Evolutionary conservation across 2,329 filamentous ascomycete species (phyloP).

Genomic region (Exophiala sideris): DNA sequence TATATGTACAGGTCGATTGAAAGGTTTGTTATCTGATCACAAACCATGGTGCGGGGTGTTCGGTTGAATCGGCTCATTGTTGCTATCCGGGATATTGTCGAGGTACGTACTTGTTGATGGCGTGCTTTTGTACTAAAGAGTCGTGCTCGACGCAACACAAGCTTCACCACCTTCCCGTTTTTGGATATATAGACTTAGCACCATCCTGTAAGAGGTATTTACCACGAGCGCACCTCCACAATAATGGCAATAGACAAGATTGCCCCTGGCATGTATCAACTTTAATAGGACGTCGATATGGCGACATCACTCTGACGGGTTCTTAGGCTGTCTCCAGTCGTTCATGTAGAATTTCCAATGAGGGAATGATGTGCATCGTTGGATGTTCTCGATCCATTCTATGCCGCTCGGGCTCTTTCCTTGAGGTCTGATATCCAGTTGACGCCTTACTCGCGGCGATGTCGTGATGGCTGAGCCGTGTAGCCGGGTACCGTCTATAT

Average conservation of each 20-base stretch:
- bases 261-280: too few species aligned
- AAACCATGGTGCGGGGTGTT: not conserved
- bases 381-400: too few species aligned
- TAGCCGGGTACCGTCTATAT: not conserved
- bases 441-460: not conserved
- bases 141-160: not conserved
- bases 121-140: slow-evolving; percentile 9
- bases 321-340: too few species aligned
- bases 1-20: too few species aligned
- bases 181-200: too few species aligned
- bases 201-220: not conserved
- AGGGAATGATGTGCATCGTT: not conserved
- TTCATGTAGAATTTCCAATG: not conserved
- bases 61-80: not conserved
- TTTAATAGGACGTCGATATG: too few species aligned
- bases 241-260: too few species aligned
- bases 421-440: not conserved
- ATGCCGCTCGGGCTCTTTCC: not conserved
- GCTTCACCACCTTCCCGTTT: too few species aligned
- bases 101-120: not conserved
- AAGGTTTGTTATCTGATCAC: too few species aligned
- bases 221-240: not conserved
- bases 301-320: too few species aligned
- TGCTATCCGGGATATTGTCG: not conserved
- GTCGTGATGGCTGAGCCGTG: not conserved